These are phyloP conservation scores for Persicaria maculosa DNA, from an alignment of 148 eudicot genomes.

Conservation along the genomic window DNA sequence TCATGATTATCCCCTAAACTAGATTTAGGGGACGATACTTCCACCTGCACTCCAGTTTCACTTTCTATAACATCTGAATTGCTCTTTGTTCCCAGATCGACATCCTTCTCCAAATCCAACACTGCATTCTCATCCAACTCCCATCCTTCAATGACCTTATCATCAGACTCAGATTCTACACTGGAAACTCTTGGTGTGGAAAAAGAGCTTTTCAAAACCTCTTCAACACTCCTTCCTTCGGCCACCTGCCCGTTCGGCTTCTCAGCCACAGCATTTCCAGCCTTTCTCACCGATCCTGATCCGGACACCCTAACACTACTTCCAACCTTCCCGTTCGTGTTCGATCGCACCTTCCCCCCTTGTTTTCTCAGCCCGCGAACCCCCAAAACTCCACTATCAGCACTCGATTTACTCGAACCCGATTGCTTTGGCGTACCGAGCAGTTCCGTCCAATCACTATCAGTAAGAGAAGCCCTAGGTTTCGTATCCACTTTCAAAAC, in stretches of 20 bases:
- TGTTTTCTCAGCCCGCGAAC: constrained; percentile 29
- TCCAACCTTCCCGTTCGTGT: constrained; percentile 21
- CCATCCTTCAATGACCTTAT: constrained; percentile 21
- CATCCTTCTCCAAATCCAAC: constrained; percentile 18
- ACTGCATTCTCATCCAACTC: constrained; percentile 18
- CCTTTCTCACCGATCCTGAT: constrained; percentile 30
- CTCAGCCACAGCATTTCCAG: constrained; percentile 25
- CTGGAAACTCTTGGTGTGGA: constrained; percentile 22
- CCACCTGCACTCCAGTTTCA: constrained; percentile 12
- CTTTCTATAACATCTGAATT: constrained; percentile 13
- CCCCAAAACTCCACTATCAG: constrained; percentile 29
- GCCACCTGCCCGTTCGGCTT: constrained; percentile 18
- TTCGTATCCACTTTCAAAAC: constrained; percentile 21
- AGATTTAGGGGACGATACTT: constrained; percentile 14
- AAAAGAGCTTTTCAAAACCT: constrained; percentile 18
- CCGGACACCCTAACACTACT: constrained; percentile 27
- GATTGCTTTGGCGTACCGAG: constrained; percentile 50
- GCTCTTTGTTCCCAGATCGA: constrained; percentile 14
- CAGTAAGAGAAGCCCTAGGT: constrained; percentile 37
- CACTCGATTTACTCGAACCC: constrained; percentile 14
- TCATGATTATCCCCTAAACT: constrained; percentile 1
- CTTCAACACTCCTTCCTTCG: constrained; percentile 25
- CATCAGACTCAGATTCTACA: constrained; percentile 31
- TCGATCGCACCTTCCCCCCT: constrained; percentile 30
- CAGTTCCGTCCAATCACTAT: constrained; percentile 91